Percentiles rank a stretch among this genome's conserved stretches.
These are phyloP conservation scores for Filobasidium uniguttulatum DNA, from an alignment of 1,284 basidiomycete species.

Conservation along the genomic window DNA sequence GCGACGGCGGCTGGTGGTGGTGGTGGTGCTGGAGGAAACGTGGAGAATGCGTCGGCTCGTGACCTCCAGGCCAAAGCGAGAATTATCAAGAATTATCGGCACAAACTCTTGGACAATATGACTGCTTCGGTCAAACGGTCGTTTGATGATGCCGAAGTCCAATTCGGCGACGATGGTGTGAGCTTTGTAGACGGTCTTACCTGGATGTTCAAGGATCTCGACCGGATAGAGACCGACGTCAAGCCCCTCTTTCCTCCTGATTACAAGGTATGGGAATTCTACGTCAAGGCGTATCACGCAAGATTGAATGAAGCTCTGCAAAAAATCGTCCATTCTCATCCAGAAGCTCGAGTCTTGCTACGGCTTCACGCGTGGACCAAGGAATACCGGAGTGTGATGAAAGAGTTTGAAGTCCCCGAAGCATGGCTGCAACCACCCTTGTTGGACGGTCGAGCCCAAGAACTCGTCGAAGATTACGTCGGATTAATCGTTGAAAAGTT, in stretches of 20 bases:
- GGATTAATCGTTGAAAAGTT: conserved; percentile 85
- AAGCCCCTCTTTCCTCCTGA: conserved; percentile 83
- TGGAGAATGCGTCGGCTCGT: conserved; percentile 51
- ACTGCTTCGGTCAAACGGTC: conserved; percentile 59
- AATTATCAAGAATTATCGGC: conserved; percentile 88
- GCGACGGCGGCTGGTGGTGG: conserved; percentile 67
- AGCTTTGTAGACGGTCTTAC: conserved; percentile 64
- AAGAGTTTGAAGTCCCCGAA: conserved; percentile 68
- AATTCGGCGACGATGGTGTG: conserved; percentile 50
- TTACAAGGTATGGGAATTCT: conserved; percentile 73
- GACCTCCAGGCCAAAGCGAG: conserved; percentile 86
- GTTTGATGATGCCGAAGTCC: conserved; percentile 57
- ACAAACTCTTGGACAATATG: conserved; percentile 74
- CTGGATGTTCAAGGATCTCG: conserved; percentile 93
- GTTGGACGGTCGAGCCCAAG: conserved; percentile 83
- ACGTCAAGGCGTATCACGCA: conserved; percentile 83
- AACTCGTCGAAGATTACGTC: conserved; percentile 90
- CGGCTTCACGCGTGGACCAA: conserved; percentile 85
- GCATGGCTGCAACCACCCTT: conserved; percentile 77
- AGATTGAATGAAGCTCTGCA: conserved; percentile 66
- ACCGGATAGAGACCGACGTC: conserved; percentile 74
- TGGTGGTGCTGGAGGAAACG: too few relatives aligned
- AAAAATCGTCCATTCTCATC: conserved; percentile 56
- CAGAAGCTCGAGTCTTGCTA: conserved; percentile 74
- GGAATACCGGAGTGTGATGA: conserved; percentile 89